Conservation (phyloP, 1,284 basidiomycete genomes). For the Termitomyces sp. region DNA sequence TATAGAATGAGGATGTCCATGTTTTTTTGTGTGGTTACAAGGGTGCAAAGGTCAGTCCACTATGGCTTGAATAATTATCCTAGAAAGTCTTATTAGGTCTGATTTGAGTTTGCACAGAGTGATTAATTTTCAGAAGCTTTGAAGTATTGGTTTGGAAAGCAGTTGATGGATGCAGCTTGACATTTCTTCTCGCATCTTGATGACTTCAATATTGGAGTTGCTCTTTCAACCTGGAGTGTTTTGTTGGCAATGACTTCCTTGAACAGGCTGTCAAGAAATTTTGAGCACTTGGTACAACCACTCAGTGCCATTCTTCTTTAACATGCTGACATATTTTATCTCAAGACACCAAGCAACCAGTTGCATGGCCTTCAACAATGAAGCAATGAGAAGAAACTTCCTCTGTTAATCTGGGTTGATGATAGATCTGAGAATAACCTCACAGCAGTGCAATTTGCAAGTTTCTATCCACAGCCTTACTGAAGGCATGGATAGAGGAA, state of each 20-base stretch:
- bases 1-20: slow-evolving; percentile 11
- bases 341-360: neutral
- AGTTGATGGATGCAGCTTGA: slow-evolving; percentile 11
- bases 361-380: neutral
- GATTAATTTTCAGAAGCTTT: slow-evolving; percentile 15
- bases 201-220: slow-evolving; percentile 17
- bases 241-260: slow-evolving; percentile 11
- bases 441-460: slow-evolving; percentile 15
- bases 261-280: slow-evolving; percentile 11
- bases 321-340: neutral
- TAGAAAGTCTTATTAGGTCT: neutral
- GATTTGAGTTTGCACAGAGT: slow-evolving; percentile 9
- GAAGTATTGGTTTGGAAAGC: slow-evolving; percentile 12
- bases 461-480: slow-evolving; percentile 21
- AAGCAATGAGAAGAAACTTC: slow-evolving; percentile 9
- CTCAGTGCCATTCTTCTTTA: neutral
- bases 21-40: slow-evolving; percentile 19
- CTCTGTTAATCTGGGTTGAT: slow-evolving; percentile 25
- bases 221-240: slow-evolving; percentile 12
- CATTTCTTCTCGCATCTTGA: slow-evolving; percentile 15
- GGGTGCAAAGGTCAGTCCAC: slow-evolving; percentile 15
- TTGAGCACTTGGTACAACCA: slow-evolving; percentile 3
- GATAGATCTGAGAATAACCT: slow-evolving; percentile 18
- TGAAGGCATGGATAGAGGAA: slow-evolving; percentile 23
- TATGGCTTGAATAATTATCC: neutral